A percentile compares a stretch with the other conserved stretches of the same genome.
phyloP scores from a whole-genome alignment of 352 stramenopile genomes.

The Globisporangium nunn region DNA sequence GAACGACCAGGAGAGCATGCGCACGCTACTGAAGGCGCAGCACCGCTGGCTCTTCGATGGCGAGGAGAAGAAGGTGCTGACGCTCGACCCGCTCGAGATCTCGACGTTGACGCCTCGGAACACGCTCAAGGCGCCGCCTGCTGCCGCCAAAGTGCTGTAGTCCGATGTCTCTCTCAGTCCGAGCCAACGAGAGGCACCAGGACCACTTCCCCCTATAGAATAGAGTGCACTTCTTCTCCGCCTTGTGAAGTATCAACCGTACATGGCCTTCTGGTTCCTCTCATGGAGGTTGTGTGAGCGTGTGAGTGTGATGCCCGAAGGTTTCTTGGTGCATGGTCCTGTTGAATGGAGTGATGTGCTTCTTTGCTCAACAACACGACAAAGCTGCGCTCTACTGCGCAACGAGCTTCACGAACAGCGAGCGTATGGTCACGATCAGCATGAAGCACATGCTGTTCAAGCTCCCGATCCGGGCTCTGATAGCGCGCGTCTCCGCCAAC shows the following conservation, averaged over 20 bases:
- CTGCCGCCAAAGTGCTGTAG: neutral
- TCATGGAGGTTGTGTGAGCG: constrained; percentile 17
- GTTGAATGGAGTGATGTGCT: neutral
- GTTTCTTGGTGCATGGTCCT: too few relatives aligned
- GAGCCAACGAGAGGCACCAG: neutral
- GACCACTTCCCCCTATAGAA: neutral
- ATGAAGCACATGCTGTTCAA: constrained; percentile 71
- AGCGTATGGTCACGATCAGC: constrained; percentile 51
- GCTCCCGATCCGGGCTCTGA: constrained; percentile 51
- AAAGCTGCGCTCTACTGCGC: constrained; percentile 54
- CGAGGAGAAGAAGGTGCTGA: constrained; percentile 51
- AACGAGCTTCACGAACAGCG: constrained; percentile 54
- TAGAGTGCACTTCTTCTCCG: constrained; percentile 18
- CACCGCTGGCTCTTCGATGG: constrained; percentile 66
- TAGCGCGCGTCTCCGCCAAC: constrained; percentile 34
- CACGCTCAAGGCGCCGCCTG: neutral
- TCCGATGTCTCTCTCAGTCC: neutral
- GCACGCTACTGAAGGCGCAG: constrained; percentile 46
- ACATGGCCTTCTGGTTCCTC: too few relatives aligned
- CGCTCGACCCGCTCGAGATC: constrained; percentile 43
- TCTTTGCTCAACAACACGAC: constrained; percentile 14
- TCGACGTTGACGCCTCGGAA: constrained; percentile 38
- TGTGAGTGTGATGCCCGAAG: too few relatives aligned
- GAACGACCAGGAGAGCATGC: constrained; percentile 20
- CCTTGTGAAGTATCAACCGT: too few relatives aligned